phyloP scores from a whole-genome alignment of 2,329 filamentous ascomycete genomes.

The Diaporthe amygdali region DNA sequence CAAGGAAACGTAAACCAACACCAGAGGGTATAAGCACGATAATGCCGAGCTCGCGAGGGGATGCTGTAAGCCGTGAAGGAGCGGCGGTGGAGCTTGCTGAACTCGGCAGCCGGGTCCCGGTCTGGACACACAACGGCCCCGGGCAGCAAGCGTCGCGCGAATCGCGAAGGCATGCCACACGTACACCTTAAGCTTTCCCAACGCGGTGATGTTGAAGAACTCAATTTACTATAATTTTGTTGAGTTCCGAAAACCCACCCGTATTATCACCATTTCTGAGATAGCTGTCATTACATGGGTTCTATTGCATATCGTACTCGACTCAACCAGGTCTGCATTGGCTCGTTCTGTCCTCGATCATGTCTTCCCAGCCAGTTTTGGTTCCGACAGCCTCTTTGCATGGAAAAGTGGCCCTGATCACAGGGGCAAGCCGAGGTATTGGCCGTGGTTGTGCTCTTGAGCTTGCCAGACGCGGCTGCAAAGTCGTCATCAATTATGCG shows the following conservation, averaged over 20 bases:
- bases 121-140: background rate
- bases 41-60: background rate
- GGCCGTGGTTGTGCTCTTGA: background rate
- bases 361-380: background rate
- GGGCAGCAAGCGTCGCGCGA: background rate
- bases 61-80: background rate
- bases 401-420: background rate
- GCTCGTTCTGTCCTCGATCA: background rate
- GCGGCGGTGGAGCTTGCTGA: background rate
- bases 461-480: background rate
- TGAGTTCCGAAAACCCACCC: too few relatives aligned
- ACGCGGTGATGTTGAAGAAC: too few relatives aligned
- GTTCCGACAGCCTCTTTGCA: background rate
- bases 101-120: background rate
- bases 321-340: background rate
- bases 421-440: background rate
- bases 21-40: too few relatives aligned
- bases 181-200: background rate
- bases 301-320: background rate
- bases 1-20: too few relatives aligned
- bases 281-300: background rate
- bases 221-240: too few relatives aligned
- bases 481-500: background rate
- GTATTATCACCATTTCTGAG: background rate
- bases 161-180: background rate